Evolutionary conservation across 75 land plant genomes (phyloP).

Genomic region (Pseudotsuga menziesii): DNA sequence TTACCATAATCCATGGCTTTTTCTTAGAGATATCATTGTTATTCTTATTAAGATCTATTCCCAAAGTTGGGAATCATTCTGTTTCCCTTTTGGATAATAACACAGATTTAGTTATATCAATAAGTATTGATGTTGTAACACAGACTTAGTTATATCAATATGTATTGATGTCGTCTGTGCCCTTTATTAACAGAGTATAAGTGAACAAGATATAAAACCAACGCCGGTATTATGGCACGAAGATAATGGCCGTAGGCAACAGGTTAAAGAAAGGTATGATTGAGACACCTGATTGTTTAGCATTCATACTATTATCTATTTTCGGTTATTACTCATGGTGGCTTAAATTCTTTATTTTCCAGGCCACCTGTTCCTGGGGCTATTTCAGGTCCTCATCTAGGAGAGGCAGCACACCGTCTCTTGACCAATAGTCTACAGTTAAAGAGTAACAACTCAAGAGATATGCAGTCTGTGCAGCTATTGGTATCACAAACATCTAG

Average conservation of each 20-base stretch:
- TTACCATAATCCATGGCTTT: too few species aligned
- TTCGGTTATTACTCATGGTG: background rate
- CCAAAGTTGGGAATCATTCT: background rate
- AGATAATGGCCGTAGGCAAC: conserved; percentile 48
- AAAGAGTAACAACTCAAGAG: conserved; percentile 26
- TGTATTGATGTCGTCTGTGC: background rate
- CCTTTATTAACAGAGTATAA: conserved; percentile 34
- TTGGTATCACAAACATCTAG: conserved; percentile 4
- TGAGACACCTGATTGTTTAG: background rate
- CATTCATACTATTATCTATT: background rate
- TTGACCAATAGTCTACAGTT: conserved; percentile 51
- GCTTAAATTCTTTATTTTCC: conserved; percentile 9
- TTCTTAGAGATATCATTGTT: background rate
- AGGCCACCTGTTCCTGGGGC: conserved; percentile 80
- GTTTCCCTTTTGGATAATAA: background rate
- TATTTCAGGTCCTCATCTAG: conserved; percentile 64
- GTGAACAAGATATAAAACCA: conserved; percentile 47
- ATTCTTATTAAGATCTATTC: background rate
- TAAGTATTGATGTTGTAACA: background rate
- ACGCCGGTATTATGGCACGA: conserved; percentile 70
- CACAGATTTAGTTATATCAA: background rate
- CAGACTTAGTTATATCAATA: conserved; percentile 1
- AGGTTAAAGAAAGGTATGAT: conserved; percentile 51
- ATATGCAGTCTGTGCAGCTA: conserved; percentile 4
- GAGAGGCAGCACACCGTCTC: conserved; percentile 86